Percentiles rank a stretch among this genome's conserved stretches.
Conservation (phyloP, 805 yeast species). For the Yarrowia phangngaensis region DNA sequence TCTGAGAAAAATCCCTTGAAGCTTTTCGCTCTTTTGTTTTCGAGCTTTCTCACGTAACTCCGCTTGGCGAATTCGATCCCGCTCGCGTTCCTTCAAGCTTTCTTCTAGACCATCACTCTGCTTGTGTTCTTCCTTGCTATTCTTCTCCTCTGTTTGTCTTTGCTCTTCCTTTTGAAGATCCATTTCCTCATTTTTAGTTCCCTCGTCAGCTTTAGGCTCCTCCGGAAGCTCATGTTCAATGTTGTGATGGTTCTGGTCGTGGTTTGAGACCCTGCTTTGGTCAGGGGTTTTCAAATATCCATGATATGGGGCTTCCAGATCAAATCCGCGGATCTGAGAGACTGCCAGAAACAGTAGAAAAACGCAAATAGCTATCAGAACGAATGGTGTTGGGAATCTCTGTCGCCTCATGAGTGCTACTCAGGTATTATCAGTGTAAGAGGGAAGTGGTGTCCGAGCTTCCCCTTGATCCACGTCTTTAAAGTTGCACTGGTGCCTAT, state of each 20-base stretch:
- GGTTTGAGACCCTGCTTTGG: background rate
- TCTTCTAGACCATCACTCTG: constrained; percentile 1
- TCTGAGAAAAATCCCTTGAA: constrained; percentile 11
- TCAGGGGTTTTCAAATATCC: background rate
- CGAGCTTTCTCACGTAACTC: constrained; percentile 26
- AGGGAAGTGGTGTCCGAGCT: no score
- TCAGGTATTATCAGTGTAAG: no score
- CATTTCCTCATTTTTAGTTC: constrained; percentile 13
- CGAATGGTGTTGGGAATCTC: constrained; percentile 1
- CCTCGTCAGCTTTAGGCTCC: background rate
- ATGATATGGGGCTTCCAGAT: constrained; percentile 8
- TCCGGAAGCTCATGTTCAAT: background rate
- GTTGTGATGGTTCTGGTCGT: background rate
- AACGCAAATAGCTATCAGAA: constrained; percentile 2
- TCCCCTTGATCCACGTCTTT: no score
- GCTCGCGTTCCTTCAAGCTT: constrained; percentile 7
- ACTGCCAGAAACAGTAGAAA: constrained; percentile 10
- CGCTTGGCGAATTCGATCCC: no score
- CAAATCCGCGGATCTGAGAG: constrained; percentile 9
- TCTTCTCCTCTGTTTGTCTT: constrained; percentile 10
- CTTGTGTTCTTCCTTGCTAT: constrained; percentile 1
- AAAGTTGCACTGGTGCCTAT: no score
- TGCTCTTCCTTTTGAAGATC: constrained; percentile 6
- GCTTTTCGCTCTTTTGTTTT: constrained; percentile 11
- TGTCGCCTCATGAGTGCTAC: constrained; percentile 10